Evolutionary conservation across 352 stramenopile genomes (phyloP).

Genomic region (Pythium coloratum): DNA sequence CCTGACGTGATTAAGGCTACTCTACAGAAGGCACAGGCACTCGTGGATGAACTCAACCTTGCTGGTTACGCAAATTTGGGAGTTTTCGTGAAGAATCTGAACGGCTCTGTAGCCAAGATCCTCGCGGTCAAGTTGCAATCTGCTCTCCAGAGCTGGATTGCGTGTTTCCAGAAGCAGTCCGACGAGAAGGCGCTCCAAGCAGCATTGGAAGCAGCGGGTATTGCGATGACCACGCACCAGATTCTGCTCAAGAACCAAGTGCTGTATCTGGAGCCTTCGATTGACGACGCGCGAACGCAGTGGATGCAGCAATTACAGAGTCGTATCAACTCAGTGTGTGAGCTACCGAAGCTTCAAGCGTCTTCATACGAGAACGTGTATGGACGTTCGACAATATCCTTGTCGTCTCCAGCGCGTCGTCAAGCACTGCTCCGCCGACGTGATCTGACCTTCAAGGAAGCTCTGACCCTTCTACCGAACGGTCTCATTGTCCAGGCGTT

Average conservation of each 20-base stretch:
- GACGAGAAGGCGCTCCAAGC: slow-evolving; percentile 63
- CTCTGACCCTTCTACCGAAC: slow-evolving; percentile 51
- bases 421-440: slow-evolving; percentile 46
- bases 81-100: slow-evolving; percentile 92
- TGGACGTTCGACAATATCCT: slow-evolving; percentile 58
- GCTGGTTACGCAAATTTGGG: slow-evolving; percentile 93
- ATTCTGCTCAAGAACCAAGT: slow-evolving; percentile 97
- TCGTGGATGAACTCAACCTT: slow-evolving; percentile 95
- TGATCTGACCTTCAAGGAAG: slow-evolving; percentile 75
- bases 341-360: slow-evolving; percentile 88
- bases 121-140: slow-evolving; percentile 78
- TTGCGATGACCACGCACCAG: slow-evolving; percentile 78
- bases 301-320: slow-evolving; percentile 93
- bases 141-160: slow-evolving; percentile 66
- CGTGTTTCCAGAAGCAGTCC: slow-evolving; percentile 55
- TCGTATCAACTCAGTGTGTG: slow-evolving; percentile 93
- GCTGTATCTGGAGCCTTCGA: slow-evolving; percentile 94
- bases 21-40: slow-evolving; percentile 88
- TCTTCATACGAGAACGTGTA: slow-evolving; percentile 90
- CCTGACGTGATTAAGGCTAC: slow-evolving; percentile 49
- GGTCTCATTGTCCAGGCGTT: slow-evolving; percentile 81
- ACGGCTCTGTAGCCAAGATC: slow-evolving; percentile 83
- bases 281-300: slow-evolving; percentile 89
- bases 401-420: slow-evolving; percentile 63
- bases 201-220: slow-evolving; percentile 42